Evolutionary conservation across 2,329 filamentous ascomycete species (phyloP).

Genomic region (Colletotrichum sojae): DNA sequence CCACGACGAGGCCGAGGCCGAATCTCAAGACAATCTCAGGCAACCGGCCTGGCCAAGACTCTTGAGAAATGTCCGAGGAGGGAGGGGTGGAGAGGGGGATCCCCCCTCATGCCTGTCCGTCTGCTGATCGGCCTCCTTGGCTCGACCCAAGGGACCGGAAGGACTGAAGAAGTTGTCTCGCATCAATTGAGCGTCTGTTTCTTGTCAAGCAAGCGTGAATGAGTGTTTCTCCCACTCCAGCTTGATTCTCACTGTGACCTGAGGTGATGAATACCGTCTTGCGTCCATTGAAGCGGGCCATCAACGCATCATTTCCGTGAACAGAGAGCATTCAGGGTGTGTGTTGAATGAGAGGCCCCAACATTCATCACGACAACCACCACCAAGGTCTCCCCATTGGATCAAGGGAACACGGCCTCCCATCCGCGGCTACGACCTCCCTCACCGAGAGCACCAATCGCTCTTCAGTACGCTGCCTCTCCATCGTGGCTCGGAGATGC

Average conservation of each 20-base stretch:
- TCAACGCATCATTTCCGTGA: neutral
- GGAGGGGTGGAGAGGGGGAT: neutral
- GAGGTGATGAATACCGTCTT: neutral
- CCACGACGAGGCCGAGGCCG: neutral
- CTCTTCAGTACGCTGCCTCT: neutral
- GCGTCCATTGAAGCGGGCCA: no score
- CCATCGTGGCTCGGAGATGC: conserved; percentile 1
- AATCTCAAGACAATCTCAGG: neutral
- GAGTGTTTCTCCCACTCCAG: neutral
- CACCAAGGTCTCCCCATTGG: neutral
- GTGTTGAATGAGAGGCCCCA: no score
- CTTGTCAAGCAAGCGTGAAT: neutral
- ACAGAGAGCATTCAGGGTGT: neutral
- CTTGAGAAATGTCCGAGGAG: neutral
- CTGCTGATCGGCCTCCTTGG: conserved; percentile 14
- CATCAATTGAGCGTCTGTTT: no score
- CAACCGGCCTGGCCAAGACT: neutral
- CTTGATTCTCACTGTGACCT: no score
- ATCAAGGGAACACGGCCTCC: neutral
- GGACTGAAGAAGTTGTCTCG: neutral
- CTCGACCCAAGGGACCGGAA: conserved; percentile 1
- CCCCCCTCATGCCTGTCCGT: conserved; percentile 15
- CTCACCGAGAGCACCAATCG: conserved; percentile 4
- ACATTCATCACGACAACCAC: neutral
- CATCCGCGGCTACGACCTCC: neutral